A percentile compares a stretch with the other conserved stretches of the same genome.
phyloP scores from a whole-genome alignment of 768 basidiomycete species.

The Termitomyces sp. region DNA sequence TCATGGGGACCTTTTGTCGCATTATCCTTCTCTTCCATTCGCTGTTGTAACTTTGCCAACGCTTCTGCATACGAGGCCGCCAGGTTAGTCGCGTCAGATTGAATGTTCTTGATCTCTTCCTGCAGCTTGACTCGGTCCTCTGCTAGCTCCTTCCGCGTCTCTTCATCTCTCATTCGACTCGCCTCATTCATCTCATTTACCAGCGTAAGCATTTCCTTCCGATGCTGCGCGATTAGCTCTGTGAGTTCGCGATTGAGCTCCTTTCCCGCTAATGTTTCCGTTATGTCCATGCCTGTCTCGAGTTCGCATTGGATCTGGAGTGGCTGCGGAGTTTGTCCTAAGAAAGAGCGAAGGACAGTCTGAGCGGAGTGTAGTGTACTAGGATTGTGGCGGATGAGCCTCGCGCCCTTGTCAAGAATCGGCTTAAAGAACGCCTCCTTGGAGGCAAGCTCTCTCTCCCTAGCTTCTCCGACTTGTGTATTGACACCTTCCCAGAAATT shows the following conservation, averaged over 20 bases:
- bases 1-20: neutral
- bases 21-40: neutral
- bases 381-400: neutral
- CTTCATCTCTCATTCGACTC: neutral
- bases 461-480: conserved; percentile 8
- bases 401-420: neutral
- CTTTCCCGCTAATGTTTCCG: neutral
- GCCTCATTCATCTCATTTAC: neutral
- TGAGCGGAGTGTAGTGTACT: neutral
- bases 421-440: neutral
- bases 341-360: neutral
- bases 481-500: conserved; percentile 15
- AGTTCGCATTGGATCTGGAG: conserved; percentile 58
- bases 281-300: conserved; percentile 6
- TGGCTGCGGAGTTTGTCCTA: conserved; percentile 12
- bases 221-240: neutral
- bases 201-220: neutral
- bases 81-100: neutral
- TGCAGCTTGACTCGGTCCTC: neutral
- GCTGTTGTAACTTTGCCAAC: neutral
- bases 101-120: neutral
- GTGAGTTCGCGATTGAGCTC: neutral
- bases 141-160: neutral
- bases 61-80: neutral
- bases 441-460: neutral